Evolutionary conservation across 345 rosid species (phyloP).

Genomic region (Eucalyptus decipiens): DNA sequence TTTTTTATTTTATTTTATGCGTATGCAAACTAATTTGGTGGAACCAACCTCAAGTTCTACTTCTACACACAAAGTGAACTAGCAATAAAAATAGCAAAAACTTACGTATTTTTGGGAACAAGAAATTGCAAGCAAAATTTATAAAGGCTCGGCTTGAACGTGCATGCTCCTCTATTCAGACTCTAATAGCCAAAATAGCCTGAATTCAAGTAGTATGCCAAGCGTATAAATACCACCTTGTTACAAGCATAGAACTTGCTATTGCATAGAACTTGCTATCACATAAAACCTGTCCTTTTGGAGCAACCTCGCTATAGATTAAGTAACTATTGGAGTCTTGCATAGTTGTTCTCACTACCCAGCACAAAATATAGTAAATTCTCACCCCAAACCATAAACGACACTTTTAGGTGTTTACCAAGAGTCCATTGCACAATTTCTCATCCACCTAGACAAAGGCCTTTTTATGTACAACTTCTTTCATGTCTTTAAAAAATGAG

Average conservation of each 20-base stretch:
- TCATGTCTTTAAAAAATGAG: too few species aligned
- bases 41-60: too few species aligned
- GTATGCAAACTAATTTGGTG: too few species aligned
- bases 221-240: not conserved
- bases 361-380: too few species aligned
- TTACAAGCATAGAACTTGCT: not conserved
- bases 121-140: not conserved
- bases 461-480: too few species aligned
- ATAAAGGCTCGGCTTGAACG: not conserved
- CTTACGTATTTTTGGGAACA: accelerated
- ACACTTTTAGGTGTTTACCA: too few species aligned
- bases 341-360: too few species aligned
- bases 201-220: not conserved
- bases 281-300: not conserved
- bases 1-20: not conserved
- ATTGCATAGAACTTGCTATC: not conserved
- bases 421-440: too few species aligned
- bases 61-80: not conserved
- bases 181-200: not conserved
- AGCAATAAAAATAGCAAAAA: not conserved
- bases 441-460: too few species aligned
- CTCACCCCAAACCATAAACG: too few species aligned
- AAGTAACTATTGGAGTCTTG: too few species aligned
- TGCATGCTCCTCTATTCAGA: not conserved
- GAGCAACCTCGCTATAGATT: too few species aligned